These are phyloP conservation scores for Flaveria robusta DNA, from an alignment of 129 eudicot species.

Conservation along the genomic window DNA sequence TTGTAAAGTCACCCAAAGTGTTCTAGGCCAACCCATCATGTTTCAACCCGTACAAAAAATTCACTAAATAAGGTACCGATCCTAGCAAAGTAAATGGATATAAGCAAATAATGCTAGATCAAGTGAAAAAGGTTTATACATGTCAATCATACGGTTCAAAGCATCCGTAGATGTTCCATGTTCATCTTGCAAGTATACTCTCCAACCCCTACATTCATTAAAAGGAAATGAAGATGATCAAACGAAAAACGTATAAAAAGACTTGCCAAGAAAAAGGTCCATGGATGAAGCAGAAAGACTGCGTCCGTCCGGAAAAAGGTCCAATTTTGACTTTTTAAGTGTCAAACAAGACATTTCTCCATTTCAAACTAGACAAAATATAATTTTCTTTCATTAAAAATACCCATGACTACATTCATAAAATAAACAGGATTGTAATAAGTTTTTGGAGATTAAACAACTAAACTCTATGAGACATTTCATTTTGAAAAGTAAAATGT, in stretches of 20 bases:
- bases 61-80: not conserved
- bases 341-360: constrained; percentile 12
- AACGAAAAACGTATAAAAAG: not conserved
- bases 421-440: not conserved
- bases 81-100: not conserved
- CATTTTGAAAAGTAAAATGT: not conserved
- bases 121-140: constrained; percentile 42
- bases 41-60: not conserved
- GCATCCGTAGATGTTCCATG: constrained; percentile 87
- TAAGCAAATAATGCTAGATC: constrained; percentile 2
- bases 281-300: not conserved
- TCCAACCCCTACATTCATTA: constrained; percentile 70
- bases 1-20: not conserved
- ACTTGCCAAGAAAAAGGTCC: not conserved
- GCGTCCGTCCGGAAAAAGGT: not conserved
- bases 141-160: constrained; percentile 63
- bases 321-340: not conserved
- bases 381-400: not conserved
- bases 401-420: not conserved
- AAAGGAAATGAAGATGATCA: not conserved
- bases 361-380: not conserved
- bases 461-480: not conserved
- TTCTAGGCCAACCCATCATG: not conserved
- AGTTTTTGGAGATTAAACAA: not conserved
- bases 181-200: constrained; percentile 91